Percentiles rank a stretch among this genome's conserved stretches.
These are phyloP conservation scores for Mortierella sp. DNA, from an alignment of 371 early-diverging fungal genomes.

Conservation along the genomic window DNA sequence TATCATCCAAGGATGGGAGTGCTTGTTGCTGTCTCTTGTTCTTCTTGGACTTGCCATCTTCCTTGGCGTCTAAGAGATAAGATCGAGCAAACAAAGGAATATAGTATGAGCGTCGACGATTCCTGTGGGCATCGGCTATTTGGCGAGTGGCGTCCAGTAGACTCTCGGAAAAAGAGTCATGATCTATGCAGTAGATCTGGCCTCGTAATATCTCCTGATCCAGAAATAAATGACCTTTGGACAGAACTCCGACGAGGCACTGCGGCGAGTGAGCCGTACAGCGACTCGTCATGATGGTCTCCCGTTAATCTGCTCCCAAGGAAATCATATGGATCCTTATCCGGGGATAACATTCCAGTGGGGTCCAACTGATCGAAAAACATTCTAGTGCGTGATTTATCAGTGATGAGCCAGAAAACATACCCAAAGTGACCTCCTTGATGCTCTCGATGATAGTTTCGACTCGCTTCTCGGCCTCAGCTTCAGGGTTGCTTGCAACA, in stretches of 20 bases:
- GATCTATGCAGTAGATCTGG: too few relatives aligned
- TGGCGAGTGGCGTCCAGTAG: too few relatives aligned
- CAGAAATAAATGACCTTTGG: too few relatives aligned
- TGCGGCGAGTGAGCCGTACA: too few relatives aligned
- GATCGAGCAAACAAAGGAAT: too few relatives aligned
- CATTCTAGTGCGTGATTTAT: neutral
- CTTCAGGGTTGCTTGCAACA: constrained; percentile 5
- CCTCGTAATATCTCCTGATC: too few relatives aligned
- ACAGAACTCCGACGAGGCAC: too few relatives aligned
- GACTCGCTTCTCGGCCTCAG: constrained; percentile 42
- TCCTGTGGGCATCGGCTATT: too few relatives aligned
- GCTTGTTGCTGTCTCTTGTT: constrained; percentile 54
- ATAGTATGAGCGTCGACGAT: too few relatives aligned
- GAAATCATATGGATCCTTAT: neutral
- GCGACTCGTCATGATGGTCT: neutral
- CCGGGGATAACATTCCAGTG: too few relatives aligned
- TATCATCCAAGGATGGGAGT: constrained; percentile 27
- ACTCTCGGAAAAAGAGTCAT: too few relatives aligned
- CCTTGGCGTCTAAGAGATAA: constrained; percentile 39
- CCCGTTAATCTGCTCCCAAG: too few relatives aligned
- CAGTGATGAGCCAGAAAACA: neutral
- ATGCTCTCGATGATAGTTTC: constrained; percentile 44
- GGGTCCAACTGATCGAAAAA: neutral
- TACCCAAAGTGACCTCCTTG: constrained; percentile 56
- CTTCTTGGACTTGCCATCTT: constrained; percentile 51